Conservation (phyloP, 2,329 filamentous ascomycete species). For the Aschersonia sp. region DNA sequence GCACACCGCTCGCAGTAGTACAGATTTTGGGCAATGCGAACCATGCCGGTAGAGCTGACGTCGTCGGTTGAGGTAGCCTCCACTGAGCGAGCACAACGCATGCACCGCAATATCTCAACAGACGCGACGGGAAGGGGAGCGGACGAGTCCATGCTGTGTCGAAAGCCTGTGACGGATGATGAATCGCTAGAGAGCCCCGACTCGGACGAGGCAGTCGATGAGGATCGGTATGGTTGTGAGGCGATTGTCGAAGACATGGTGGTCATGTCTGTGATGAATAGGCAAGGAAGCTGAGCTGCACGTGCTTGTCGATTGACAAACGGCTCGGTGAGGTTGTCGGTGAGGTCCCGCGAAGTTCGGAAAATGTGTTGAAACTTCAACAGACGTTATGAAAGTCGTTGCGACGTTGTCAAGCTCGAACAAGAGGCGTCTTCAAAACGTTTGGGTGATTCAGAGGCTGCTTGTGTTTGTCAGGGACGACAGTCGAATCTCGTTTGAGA, state of each 20-base stretch:
- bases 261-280: constrained; percentile 2
- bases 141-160: constrained; percentile 34
- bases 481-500: neutral
- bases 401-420: no score
- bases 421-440: no score
- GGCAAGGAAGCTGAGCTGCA: no score
- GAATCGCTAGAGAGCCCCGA: constrained; percentile 23
- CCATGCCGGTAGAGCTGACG: constrained; percentile 43
- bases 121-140: constrained; percentile 29
- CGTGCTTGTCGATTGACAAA: neutral
- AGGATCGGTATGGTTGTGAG: constrained; percentile 9
- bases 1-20: constrained; percentile 54
- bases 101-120: constrained; percentile 47
- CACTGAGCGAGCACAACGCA: constrained; percentile 44
- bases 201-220: constrained; percentile 21
- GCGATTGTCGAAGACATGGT: constrained; percentile 6
- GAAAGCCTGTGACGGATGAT: constrained; percentile 16
- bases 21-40: constrained; percentile 49
- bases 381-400: no score
- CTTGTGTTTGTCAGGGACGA: no score
- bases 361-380: no score
- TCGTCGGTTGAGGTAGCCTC: constrained; percentile 49
- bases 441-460: no score
- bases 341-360: neutral
- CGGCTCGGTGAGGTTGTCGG: neutral